These are phyloP conservation scores for Zostera marina DNA, from an alignment of 116 monocot species.

Conservation along the genomic window DNA sequence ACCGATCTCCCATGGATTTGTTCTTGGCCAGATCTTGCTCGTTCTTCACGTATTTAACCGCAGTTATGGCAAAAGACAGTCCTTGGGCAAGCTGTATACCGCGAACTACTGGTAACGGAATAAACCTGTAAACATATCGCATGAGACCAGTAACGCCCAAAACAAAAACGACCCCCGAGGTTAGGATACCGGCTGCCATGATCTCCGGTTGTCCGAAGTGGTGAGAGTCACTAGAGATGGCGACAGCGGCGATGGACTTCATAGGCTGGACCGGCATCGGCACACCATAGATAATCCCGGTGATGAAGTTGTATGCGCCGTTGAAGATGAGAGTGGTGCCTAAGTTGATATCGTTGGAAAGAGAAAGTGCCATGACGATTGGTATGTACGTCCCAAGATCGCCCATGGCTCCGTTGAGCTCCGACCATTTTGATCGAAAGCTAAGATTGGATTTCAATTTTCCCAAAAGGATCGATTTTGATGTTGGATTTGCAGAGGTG, in stretches of 20 bases:
- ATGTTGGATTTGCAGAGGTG: not conserved
- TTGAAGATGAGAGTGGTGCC: conserved; percentile 66
- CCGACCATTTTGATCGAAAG: conserved; percentile 25
- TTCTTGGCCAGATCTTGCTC: conserved; percentile 32
- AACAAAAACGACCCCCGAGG: conserved; percentile 26
- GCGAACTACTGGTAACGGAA: conserved; percentile 54
- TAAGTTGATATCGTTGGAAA: conserved; percentile 33
- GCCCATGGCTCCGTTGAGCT: conserved; percentile 60
- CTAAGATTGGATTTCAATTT: conserved; percentile 12
- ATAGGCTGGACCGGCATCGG: conserved; percentile 75
- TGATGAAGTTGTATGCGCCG: conserved; percentile 41
- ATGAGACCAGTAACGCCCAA: conserved; percentile 51
- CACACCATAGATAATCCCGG: conserved; percentile 48
- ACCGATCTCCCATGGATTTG: conserved; percentile 17
- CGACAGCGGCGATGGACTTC: conserved; percentile 67
- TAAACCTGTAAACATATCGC: conserved; percentile 27
- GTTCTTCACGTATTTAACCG: conserved; percentile 44
- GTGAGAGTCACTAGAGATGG: conserved; percentile 26
- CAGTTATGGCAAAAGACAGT: conserved; percentile 40
- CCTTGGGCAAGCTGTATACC: conserved; percentile 69
- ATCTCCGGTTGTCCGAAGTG: conserved; percentile 35
- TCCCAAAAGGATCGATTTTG: not conserved
- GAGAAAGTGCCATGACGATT: conserved; percentile 45
- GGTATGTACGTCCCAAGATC: conserved; percentile 69
- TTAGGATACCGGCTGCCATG: conserved; percentile 52